Evolutionary conservation across 2,329 filamentous ascomycete species (phyloP), one percentile per base, ranked within the genome.

Genomic region (Colletotrichum echinochloae): DNA sequence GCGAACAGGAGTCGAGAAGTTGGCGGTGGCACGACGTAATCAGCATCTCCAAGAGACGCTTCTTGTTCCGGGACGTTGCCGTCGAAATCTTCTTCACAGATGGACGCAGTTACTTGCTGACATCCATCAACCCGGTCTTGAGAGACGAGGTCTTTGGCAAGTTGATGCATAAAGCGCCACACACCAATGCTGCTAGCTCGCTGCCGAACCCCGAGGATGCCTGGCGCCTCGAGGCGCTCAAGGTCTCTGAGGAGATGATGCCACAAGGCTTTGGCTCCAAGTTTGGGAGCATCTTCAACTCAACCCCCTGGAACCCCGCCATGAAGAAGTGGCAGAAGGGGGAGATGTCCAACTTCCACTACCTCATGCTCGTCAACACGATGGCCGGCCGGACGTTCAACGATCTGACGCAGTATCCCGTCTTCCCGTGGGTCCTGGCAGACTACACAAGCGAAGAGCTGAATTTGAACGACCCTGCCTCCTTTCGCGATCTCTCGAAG

Each of bases 11-110:
- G 72, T 94, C 92, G 2, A 89, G 95, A 74, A 92, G 92, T 78
- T 99, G 96, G 97, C 92, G 91, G 74, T 99, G 95, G 95, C 89
- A 90, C 4, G 95, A 98, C 78, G 91, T 98, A 18, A 93, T 98
- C 74, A 98, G 95, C 78, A 92, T 98, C 44, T 98, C 95, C 0
- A 99, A 99, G 80, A 90, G 97, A 26, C 91, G 95, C 8, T 99
- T 98, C 79, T 83, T 99, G 5, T 97, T 98, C 81, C 91, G 96
- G 33, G 95, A 99, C 77, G 96, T 99, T 16, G 94, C 94, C 0
- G 90, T 98, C n/a, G 96, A 99, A 78, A 89, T 98, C 2, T 99
- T 99, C 83, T 99, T 99, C 78, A 95, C 94, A 0, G 97, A 99
- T 78, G 96, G 96, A 1, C 91, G 94, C 66, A 99, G 96, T 81